Conservation (phyloP, 345 rosid species). For the Mangifera indica region DNA sequence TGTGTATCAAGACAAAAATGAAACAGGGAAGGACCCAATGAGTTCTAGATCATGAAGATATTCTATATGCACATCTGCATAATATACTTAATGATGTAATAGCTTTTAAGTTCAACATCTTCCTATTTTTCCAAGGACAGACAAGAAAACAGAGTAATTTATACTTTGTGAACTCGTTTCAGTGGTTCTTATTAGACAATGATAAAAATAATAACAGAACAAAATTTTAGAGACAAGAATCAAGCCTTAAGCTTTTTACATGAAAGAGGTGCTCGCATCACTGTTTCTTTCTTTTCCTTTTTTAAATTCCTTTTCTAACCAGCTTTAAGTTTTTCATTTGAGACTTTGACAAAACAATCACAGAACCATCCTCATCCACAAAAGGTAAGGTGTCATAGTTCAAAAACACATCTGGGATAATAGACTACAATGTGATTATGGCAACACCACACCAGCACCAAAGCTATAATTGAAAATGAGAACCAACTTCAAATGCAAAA, state of each 20-base stretch:
- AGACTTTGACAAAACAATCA: too few relatives aligned
- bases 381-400: neutral
- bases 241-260: too few relatives aligned
- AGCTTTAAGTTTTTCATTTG: too few relatives aligned
- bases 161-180: neutral
- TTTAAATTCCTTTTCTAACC: too few relatives aligned
- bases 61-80: neutral
- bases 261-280: too few relatives aligned
- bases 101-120: neutral
- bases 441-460: too few relatives aligned
- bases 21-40: neutral
- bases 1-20: neutral
- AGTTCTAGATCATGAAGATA: conserved; percentile 6
- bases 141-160: neutral
- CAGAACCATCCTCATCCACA: too few relatives aligned
- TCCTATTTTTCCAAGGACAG: neutral
- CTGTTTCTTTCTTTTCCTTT: too few relatives aligned
- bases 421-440: neutral
- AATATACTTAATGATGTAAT: neutral
- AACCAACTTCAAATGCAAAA: neutral
- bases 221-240: too few relatives aligned
- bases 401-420: neutral
- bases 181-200: too few relatives aligned
- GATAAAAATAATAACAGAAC: too few relatives aligned
- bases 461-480: neutral